These are phyloP conservation scores for Pezicula neosporulosa DNA, from an alignment of 2,329 filamentous ascomycete genomes.

Conservation along the genomic window DNA sequence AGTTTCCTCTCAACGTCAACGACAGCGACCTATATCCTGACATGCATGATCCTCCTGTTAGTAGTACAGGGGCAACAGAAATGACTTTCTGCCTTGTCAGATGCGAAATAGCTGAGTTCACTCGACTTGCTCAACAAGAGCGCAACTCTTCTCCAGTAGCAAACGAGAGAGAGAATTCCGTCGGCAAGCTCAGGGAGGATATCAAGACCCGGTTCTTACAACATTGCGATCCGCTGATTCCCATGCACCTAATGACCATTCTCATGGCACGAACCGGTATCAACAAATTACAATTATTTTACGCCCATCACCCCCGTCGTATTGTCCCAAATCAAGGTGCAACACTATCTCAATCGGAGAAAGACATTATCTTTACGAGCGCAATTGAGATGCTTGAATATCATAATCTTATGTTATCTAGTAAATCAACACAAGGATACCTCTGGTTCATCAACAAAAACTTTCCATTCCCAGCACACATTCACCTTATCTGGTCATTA, in stretches of 20 bases:
- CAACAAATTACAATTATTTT: constrained; percentile 18
- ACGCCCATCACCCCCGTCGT: constrained; percentile 15
- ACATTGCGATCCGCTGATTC: constrained; percentile 34
- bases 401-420: constrained; percentile 23
- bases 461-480: constrained; percentile 26
- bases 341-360: constrained; percentile 9
- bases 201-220: constrained; percentile 28
- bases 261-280: constrained; percentile 10
- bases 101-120: too few relatives aligned
- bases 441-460: constrained; percentile 28
- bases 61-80: too few relatives aligned
- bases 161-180: too few relatives aligned
- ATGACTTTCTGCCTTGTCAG: not conserved
- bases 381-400: constrained; percentile 20
- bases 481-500: constrained; percentile 26
- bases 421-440: constrained; percentile 19
- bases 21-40: too few relatives aligned
- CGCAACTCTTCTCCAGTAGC: too few relatives aligned
- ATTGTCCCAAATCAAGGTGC: constrained; percentile 5
- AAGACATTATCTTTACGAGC: constrained; percentile 11
- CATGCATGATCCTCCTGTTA: too few relatives aligned
- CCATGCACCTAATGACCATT: constrained; percentile 28
- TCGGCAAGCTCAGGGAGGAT: too few relatives aligned
- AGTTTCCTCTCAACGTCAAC: too few relatives aligned
- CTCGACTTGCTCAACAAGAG: too few relatives aligned